Base-by-base conservation (phyloP, 2,329 filamentous ascomycete species). In the Elsinoe perseae region DNA sequence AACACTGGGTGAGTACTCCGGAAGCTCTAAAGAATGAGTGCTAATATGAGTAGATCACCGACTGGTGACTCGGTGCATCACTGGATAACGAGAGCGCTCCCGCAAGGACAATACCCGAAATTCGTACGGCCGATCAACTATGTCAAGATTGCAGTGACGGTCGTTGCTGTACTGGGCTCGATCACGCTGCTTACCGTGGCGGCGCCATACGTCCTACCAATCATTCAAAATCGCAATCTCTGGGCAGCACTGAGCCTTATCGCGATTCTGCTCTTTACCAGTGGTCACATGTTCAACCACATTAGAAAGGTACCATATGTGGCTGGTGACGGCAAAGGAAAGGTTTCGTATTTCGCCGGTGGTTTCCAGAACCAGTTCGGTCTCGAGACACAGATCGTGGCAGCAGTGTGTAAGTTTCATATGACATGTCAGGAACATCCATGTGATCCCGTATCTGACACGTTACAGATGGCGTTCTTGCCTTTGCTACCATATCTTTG, bases 201-300 rank as follows among this genome's bases (percentile, higher is more conserved):
- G 10, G 87, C 83, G 64, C 88, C 89, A 4, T 95, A 91, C 65
- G 66, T 96, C 10, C 68, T 92, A 9, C 92, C 92, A 2, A 66
- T 96, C 58, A 70, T 96, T 32, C 88, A 90, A 71, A 96, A 86
- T 76, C 86, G 92, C 64, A 97, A 95, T 66, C 74, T 97, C 16
- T 98, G 93, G 93, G 91, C 92, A 21, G 89, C 87, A 20, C 73
- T 95, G 65, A 95, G 87, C 71, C 76, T 98, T 63, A 90, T 97
- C 65, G 79, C 84, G 12, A 91, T 98, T 61, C 80, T 98, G 40
- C 78, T 96, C 57, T 98, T 97, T 74, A 96, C 87, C 46, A 93
- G 87, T 64, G 95, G 93, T 36, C 91, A 97, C 73, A 98, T 98
- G 95, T 98, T 95, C 80, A 98, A 97, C 72, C 91, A 96, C 68